These are phyloP conservation scores for Epichloe sylvatica DNA, from an alignment of 2,329 filamentous ascomycete genomes.

Conservation along the genomic window DNA sequence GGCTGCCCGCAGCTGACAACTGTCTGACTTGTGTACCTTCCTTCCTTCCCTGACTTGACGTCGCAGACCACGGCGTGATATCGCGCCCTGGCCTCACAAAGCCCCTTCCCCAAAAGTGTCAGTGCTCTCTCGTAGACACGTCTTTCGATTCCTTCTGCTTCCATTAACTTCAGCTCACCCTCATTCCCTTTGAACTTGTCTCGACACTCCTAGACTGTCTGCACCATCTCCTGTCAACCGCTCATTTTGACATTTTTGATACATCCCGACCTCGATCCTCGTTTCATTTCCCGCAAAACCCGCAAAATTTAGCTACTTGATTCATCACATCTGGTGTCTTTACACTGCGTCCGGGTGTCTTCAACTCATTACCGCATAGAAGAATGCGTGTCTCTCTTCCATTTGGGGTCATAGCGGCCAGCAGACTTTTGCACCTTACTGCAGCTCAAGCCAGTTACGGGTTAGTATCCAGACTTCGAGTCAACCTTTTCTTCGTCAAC, in stretches of 20 bases:
- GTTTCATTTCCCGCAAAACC: conserved; percentile 1
- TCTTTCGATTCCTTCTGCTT: not conserved
- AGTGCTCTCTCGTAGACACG: not conserved
- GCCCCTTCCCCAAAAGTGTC: not conserved
- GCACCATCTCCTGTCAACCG: not conserved
- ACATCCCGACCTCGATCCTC: conserved; percentile 2
- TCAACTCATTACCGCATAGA: conserved; percentile 2
- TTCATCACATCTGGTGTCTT: not conserved
- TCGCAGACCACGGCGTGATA: not conserved
- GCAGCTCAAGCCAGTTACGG: conserved; percentile 19
- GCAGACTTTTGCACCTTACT: conserved; percentile 20
- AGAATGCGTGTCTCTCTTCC: conserved; percentile 26
- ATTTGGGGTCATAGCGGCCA: conserved; percentile 22
- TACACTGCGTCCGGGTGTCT: not conserved
- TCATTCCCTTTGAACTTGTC: too few relatives aligned
- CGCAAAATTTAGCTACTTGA: conserved; percentile 4
- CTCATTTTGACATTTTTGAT: conserved; percentile 3
- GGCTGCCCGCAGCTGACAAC: not conserved
- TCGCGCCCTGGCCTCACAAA: not conserved
- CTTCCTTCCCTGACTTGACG: not conserved
- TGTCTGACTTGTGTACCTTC: not conserved
- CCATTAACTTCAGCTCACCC: not conserved
- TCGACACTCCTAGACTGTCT: not conserved
- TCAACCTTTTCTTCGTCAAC: not conserved
- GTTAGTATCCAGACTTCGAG: conserved; percentile 14